These are phyloP conservation scores for Oehlia diaphana DNA, from an alignment of 192 early-diverging fungal species.

Conservation along the genomic window DNA sequence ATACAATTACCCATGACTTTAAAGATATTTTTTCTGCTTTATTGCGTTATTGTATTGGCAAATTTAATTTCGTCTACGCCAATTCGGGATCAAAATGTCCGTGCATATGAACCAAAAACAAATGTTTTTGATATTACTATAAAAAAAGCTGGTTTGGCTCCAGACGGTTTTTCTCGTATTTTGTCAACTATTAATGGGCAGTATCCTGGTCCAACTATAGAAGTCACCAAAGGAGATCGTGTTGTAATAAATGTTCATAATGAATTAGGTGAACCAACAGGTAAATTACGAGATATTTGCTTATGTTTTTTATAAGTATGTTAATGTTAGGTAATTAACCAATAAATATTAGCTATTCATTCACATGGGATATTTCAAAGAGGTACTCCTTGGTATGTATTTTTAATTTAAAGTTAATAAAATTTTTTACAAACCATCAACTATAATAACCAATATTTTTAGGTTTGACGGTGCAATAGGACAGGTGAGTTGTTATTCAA, in stretches of 20 bases:
- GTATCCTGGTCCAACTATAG: not conserved
- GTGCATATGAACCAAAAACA: not conserved
- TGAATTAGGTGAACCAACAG: not conserved
- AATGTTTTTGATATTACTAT: not conserved
- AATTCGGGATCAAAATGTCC: no score
- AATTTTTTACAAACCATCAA: no score
- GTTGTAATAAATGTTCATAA: not conserved
- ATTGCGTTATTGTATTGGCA: no score
- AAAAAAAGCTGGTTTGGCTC: not conserved
- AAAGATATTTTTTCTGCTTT: no score
- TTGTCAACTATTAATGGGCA: not conserved
- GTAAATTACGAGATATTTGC: no score
- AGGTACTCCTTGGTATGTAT: constrained; percentile 55
- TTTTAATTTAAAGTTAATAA: no score
- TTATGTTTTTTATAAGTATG: no score
- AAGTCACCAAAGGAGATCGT: not conserved
- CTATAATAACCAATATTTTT: not conserved
- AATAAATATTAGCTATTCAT: constrained; percentile 37
- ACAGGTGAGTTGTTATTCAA: constrained; percentile 19
- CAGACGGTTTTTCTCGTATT: not conserved
- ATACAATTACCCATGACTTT: no score
- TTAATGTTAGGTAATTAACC: no score
- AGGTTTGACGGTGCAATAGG: constrained; percentile 63
- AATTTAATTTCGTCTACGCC: no score
- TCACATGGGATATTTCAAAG: constrained; percentile 82